phyloP scores from a whole-genome alignment of 179 eudicot genomes.

The Carnegiea gigantea region DNA sequence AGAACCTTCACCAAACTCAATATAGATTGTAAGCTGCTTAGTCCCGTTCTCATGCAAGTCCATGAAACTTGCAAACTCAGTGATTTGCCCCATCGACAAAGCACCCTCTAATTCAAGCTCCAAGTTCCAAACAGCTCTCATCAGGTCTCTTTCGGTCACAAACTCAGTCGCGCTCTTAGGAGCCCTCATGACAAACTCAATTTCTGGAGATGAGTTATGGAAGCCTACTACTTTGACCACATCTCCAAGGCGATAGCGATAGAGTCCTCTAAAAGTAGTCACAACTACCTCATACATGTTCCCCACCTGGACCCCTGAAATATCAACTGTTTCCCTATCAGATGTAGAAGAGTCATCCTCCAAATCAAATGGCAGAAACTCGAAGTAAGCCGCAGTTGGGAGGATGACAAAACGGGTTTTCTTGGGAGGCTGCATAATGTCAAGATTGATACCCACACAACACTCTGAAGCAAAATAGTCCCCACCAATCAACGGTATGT shows the following conservation, averaged over 20 bases:
- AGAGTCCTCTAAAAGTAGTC: slow-evolving; percentile 43
- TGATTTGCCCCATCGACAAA: slow-evolving; percentile 18
- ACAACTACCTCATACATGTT: slow-evolving; percentile 46
- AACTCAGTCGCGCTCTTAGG: slow-evolving; percentile 41
- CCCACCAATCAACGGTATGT: slow-evolving; percentile 35
- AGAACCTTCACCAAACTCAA: slow-evolving; percentile 29
- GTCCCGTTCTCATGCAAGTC: slow-evolving; percentile 22
- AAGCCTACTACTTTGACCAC: slow-evolving; percentile 46
- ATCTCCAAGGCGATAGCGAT: slow-evolving; percentile 46
- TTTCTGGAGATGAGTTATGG: slow-evolving; percentile 39
- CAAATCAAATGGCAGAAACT: slow-evolving; percentile 36
- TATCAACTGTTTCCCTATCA: slow-evolving; percentile 26
- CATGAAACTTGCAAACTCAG: slow-evolving; percentile 40
- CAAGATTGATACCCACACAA: slow-evolving; percentile 40
- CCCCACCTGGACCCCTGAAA: slow-evolving; percentile 43
- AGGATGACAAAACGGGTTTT: slow-evolving; percentile 34
- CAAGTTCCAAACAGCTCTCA: slow-evolving; percentile 35
- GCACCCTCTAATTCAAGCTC: slow-evolving; percentile 23
- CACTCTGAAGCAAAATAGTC: slow-evolving; percentile 51
- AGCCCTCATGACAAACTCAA: slow-evolving; percentile 48
- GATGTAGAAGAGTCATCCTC: neutral
- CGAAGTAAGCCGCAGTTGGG: slow-evolving; percentile 48
- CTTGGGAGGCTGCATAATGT: slow-evolving; percentile 38
- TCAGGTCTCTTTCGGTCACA: slow-evolving; percentile 40
- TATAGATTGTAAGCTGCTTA: slow-evolving; percentile 30